Base-by-base conservation (phyloP, 352 stramenopile species). In the Halophytophthora polymorphica region DNA sequence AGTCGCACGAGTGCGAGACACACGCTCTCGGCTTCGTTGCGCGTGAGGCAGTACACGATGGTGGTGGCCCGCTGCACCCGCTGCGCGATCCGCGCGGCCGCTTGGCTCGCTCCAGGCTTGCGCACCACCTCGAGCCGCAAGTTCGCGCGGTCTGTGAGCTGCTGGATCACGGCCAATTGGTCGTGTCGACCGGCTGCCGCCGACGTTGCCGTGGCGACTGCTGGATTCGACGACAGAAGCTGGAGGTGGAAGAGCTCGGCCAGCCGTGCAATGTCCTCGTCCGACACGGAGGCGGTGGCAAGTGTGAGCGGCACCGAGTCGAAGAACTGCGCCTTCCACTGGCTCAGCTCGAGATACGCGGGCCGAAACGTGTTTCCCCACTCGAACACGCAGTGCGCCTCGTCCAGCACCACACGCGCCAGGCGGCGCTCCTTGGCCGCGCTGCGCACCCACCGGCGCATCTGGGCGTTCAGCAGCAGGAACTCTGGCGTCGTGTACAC, bases 401-500 rank as follows among this genome's bases (percentile, higher is more conserved):
- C 83, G 45, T 93, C 83, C 43, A 91, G 38, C 23, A 93, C 83
- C 40, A 93, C 54, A 12, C 80, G 74, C 13, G 38, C 69, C 18
- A 93, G 48, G 17, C 47, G 58, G 1, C 44, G 15, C 13, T 66
- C 49, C 2, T 57, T 51, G 7, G 33, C 49, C 11, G 75, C 58
- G 22, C 45, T 21, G 7, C 29, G 42, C 23, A 88, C 40, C 77
- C 70, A 91, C 14, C 38, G 33, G 15, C 35, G 61, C 72, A 87
- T 89, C 56, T 79, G 64, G 1, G 29, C 39, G 46, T 93, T 93
- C 45, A 82, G 65, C 23, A 81, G 62, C 10, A 93, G 50, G 45
- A 87, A 89, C 68, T 93, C 83, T 3, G 83, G 83, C 14, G 83
- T 93, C 56, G 81, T 87, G 63, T 93, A 93, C 33, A 93, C 61